A percentile compares a stretch with the other conserved stretches of the same genome.
These are phyloP conservation scores for Diaporthe citriasiana DNA, from an alignment of 2,329 filamentous ascomycete genomes.

Conservation along the genomic window DNA sequence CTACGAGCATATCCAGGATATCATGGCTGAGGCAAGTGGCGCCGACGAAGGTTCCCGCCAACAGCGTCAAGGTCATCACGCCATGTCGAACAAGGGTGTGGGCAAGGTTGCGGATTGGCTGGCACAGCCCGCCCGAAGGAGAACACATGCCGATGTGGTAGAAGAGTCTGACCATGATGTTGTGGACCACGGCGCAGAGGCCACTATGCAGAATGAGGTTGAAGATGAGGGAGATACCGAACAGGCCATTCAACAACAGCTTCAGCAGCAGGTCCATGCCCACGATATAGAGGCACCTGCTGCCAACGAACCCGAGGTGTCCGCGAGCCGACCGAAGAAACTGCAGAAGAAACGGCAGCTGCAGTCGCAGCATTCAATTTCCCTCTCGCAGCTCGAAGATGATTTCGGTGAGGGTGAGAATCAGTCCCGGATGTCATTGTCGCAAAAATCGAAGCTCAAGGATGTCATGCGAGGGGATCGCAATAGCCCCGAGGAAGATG, in stretches of 20 bases:
- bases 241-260: not conserved
- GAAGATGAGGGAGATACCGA: not conserved
- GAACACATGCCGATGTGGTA: not conserved
- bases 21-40: not conserved
- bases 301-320: not conserved
- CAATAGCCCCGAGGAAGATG: constrained; percentile 11
- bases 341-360: constrained; percentile 36
- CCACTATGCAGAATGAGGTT: not conserved
- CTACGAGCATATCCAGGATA: not conserved
- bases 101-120: not conserved
- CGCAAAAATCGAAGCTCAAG: constrained; percentile 29
- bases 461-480: constrained; percentile 17
- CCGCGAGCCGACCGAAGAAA: constrained; percentile 2
- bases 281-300: not conserved
- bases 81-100: not conserved
- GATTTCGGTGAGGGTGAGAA: constrained; percentile 21
- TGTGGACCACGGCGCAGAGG: not conserved
- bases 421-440: constrained; percentile 31
- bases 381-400: constrained; percentile 40
- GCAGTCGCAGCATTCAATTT: constrained; percentile 26
- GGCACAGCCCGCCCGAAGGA: not conserved
- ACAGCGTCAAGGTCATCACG: not conserved
- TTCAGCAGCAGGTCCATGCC: not conserved
- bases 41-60: not conserved
- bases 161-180: constrained; percentile 6